A percentile compares a stretch with the other conserved stretches of the same genome.
Conservation (phyloP, 495 filamentous ascomycete genomes). For the Parathielavia hyrcaniae region DNA sequence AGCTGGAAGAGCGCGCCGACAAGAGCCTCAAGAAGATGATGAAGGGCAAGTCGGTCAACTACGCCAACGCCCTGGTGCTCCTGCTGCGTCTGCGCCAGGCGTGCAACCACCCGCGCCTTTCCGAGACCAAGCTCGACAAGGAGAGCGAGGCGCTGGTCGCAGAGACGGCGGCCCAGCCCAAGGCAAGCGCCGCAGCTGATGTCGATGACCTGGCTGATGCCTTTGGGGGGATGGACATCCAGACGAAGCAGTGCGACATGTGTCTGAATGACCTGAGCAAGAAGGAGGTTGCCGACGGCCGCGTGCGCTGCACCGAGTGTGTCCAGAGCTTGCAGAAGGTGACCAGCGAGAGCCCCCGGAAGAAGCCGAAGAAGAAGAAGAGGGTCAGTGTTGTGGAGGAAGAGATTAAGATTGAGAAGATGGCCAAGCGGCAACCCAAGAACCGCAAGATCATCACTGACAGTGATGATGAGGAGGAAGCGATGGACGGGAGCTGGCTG, state of each 20-base stretch:
- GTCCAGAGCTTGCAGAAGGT: constrained; percentile 31
- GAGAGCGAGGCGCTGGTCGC: constrained; percentile 78
- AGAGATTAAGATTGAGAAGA: constrained; percentile 40
- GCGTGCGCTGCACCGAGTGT: constrained; percentile 40
- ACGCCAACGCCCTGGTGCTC: constrained; percentile 70
- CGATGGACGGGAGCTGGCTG: constrained; percentile 60
- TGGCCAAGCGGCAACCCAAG: constrained; percentile 41
- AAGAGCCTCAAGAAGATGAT: constrained; percentile 83
- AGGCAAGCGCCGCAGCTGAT: constrained; percentile 48
- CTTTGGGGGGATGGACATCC: constrained; percentile 74
- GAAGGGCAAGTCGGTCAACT: constrained; percentile 45
- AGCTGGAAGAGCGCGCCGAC: constrained; percentile 76
- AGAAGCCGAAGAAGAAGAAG: constrained; percentile 42
- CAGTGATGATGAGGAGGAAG: constrained; percentile 64
- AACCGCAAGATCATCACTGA: constrained; percentile 49
- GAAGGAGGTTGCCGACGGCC: constrained; percentile 51
- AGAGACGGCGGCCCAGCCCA: constrained; percentile 46
- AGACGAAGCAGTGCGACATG: constrained; percentile 79
- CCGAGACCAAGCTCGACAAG: constrained; percentile 74
- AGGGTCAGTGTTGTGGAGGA: constrained; percentile 42
- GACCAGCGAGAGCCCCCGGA: constrained; percentile 34
- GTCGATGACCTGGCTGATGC: constrained; percentile 80
- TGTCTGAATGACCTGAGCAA: constrained; percentile 66
- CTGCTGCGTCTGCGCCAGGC: constrained; percentile 83
- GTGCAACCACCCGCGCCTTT: constrained; percentile 86